Conservation (phyloP, 1,284 basidiomycete species). For the Malassezia yamatoensis region DNA sequence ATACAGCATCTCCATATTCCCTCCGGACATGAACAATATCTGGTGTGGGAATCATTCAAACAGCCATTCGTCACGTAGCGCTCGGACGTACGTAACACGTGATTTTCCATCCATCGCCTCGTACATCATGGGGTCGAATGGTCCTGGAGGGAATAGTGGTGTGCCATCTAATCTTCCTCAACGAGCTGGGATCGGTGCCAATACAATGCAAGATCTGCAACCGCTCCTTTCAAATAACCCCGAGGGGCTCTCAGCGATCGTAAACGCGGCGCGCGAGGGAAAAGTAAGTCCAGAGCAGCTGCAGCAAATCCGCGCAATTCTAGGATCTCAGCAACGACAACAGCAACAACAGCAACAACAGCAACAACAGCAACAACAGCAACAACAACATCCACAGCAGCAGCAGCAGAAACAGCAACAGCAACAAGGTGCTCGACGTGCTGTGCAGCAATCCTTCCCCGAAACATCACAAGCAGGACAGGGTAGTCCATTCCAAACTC, state of each 20-base stretch:
- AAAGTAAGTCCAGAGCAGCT: constrained; percentile 34
- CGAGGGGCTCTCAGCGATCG: constrained; percentile 28
- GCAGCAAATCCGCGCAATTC: constrained; percentile 25
- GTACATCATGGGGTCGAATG: constrained; percentile 8
- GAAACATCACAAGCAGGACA: background rate
- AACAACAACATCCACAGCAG: constrained; percentile 2
- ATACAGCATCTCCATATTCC: constrained; percentile 18
- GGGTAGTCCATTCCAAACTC: background rate
- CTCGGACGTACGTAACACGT: constrained; percentile 8
- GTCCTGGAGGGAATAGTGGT: constrained; percentile 7
- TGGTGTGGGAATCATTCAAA: constrained; percentile 5
- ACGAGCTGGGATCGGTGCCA: constrained; percentile 43
- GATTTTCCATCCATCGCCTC: background rate
- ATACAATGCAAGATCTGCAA: constrained; percentile 53
- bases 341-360: background rate
- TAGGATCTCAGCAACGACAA: constrained; percentile 17
- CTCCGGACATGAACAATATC: constrained; percentile 5
- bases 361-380: background rate
- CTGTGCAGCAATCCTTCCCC: constrained; percentile 5
- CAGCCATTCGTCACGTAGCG: background rate
- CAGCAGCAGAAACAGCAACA: background rate
- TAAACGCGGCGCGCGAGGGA: constrained; percentile 34
- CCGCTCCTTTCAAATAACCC: constrained; percentile 35
- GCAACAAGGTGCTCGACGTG: constrained; percentile 2
- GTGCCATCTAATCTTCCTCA: constrained; percentile 55